A percentile compares a stretch with the other conserved stretches of the same genome.
Evolutionary conservation across 2,329 filamentous ascomycete species (phyloP).

Genomic region (Claviceps pusilla): DNA sequence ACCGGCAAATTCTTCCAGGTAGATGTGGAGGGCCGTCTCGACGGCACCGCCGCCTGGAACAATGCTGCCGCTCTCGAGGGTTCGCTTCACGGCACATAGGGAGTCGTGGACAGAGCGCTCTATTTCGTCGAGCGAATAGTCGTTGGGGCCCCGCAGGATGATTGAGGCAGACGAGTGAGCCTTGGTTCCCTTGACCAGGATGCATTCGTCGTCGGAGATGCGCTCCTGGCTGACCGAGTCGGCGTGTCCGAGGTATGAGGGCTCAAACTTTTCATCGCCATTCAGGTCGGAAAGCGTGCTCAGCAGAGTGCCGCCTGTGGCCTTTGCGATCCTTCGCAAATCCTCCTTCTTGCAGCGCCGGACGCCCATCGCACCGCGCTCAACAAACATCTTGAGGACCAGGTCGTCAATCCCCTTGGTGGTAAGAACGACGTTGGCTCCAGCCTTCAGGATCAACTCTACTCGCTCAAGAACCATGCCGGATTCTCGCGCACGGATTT

Average conservation of each 20-base stretch:
- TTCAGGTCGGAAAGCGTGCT: conserved; percentile 92
- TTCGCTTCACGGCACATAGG: conserved; percentile 90
- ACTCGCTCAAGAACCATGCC: conserved; percentile 88
- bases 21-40: conserved; percentile 97
- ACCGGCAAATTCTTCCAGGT: conserved; percentile 94
- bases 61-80: conserved; percentile 88
- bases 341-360: conserved; percentile 98
- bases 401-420: conserved; percentile 98
- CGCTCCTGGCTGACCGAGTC: conserved; percentile 97
- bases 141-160: conserved; percentile 88
- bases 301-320: conserved; percentile 83
- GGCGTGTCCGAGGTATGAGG: conserved; percentile 74
- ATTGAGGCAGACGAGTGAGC: conserved; percentile 86
- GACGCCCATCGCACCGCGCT: conserved; percentile 90
- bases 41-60: conserved; percentile 93
- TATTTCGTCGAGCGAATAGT: conserved; percentile 97
- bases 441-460: conserved; percentile 94
- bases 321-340: conserved; percentile 84
- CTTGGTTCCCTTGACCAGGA: conserved; percentile 91
- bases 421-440: conserved; percentile 88
- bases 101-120: conserved; percentile 97
- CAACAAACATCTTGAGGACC: conserved; percentile 84
- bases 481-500: conserved; percentile 84
- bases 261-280: conserved; percentile 90
- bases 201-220: conserved; percentile 97